Base-by-base conservation (phyloP, 1,139 yeast species). In the Kodamaea suecica region DNA sequence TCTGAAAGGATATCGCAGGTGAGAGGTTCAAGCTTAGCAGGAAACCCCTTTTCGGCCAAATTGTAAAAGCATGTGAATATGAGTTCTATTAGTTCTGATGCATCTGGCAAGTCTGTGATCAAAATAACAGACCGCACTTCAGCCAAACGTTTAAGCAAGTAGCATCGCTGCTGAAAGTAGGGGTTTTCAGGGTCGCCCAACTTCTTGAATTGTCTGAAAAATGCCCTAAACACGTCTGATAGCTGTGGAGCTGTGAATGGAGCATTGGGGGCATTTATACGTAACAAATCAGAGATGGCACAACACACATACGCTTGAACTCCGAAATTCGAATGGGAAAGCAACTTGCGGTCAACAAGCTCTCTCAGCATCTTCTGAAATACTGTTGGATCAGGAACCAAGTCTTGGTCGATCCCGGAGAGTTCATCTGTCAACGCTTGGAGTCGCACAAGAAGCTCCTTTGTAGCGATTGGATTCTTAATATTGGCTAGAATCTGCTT, bases 201-300 rank as follows among this genome's bases (percentile, higher is more conserved):
- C 30, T 68, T 69, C 38, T 70, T 70, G 45, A 88, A 75, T 52
- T 84, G 92, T 23, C 63, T 61, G 44, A 82, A 70, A 49, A 86
- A 78, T 5, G 80, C 61, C 43, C 66, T 72, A 60, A 84, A 83
- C n/a, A 82, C 68, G 19, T 70, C 78, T 1, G 78, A 64, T 21
- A 88, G 61, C 44, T 84, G 82, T 1, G 62, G 47, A 23, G 79
- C 78, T 2, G 85, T 78, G 57, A 74, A 88, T 5, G 97, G 97
- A 4, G 97, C 95, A 57, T 88, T 86, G 0, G 97, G 97, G 0
- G 96, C 97, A 53, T 72, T 82, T 8, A 88, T 59, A 40, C 95
- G 70, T 29, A 90, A 59, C 10, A 90, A 66, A 54, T 88, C 95
- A 3, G 90, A 73, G 8, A 88, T 48, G 42, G 94, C 80, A 50